Evolutionary conservation across 257 asterid genomes (phyloP).

Genomic region (Ligustrum vulgare): DNA sequence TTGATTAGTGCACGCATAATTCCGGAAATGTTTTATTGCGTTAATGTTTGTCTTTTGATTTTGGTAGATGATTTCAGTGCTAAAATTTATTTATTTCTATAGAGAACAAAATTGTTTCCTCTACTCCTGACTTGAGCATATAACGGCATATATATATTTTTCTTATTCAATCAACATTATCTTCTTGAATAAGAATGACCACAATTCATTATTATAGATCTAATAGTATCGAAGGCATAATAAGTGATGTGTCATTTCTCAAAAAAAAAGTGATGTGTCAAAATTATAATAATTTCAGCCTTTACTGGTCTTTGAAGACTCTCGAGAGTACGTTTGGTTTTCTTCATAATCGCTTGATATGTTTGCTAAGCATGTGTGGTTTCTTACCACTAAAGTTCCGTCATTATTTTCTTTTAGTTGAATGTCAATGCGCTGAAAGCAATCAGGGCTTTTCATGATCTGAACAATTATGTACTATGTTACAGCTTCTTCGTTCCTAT

Average conservation of each 20-base stretch:
- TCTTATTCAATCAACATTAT: too few species aligned
- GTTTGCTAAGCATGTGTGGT: neutral
- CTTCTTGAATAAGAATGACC: too few species aligned
- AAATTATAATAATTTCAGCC: neutral
- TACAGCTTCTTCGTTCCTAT: conserved; percentile 60
- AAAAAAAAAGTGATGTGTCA: too few species aligned
- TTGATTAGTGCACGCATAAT: neutral
- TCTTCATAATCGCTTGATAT: neutral
- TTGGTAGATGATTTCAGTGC: too few species aligned
- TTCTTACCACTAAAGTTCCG: neutral
- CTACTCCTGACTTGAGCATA: too few species aligned
- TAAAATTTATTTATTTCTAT: too few species aligned
- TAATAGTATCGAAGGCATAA: too few species aligned
- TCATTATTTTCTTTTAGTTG: conserved; percentile 47
- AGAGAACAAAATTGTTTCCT: too few species aligned
- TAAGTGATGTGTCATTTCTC: too few species aligned
- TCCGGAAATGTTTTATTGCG: neutral
- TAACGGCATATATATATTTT: too few species aligned
- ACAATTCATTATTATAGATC: too few species aligned
- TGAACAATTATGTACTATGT: conserved; percentile 57
- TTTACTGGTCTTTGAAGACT: neutral
- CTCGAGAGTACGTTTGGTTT: neutral
- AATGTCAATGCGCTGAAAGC: conserved; percentile 61
- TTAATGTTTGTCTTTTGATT: neutral
- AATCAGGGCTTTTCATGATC: conserved; percentile 81